A percentile compares a stretch with the other conserved stretches of the same genome.
Evolutionary conservation across 495 filamentous ascomycete species (phyloP).

Genomic region (Xylaria bambusicola): DNA sequence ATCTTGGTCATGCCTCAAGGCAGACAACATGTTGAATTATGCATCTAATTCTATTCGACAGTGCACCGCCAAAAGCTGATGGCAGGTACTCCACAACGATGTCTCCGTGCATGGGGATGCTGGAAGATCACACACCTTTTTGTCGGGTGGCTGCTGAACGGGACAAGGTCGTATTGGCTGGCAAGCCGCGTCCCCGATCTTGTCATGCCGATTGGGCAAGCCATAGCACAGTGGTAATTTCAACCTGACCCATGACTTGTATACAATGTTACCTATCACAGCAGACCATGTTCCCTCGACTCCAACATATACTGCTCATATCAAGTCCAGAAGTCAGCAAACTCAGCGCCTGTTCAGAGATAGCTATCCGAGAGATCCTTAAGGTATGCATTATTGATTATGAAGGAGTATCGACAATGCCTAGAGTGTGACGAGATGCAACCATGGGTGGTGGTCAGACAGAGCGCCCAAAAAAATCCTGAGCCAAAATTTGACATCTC

Average conservation of each 20-base stretch:
- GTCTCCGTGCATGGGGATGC: slow-evolving; percentile 2
- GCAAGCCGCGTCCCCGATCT: slow-evolving; percentile 16
- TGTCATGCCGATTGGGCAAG: slow-evolving; percentile 15
- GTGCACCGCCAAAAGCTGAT: neutral
- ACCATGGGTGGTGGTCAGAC: neutral
- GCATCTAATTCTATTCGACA: neutral
- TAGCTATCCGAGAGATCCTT: neutral
- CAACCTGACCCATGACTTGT: slow-evolving; percentile 14
- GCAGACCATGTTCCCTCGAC: neutral
- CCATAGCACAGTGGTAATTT: slow-evolving; percentile 7
- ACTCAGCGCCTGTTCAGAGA: neutral
- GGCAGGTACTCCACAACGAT: neutral
- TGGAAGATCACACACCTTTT: slow-evolving; percentile 15
- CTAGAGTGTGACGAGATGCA: slow-evolving; percentile 1
- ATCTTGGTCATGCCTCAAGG: slow-evolving; percentile 3
- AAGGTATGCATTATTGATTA: slow-evolving; percentile 1
- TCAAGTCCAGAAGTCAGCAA: slow-evolving; percentile 6
- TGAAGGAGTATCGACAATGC: neutral
- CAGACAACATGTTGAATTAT: slow-evolving; percentile 1
- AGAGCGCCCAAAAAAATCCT: neutral
- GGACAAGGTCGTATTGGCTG: slow-evolving; percentile 18
- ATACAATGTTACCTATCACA: slow-evolving; percentile 1
- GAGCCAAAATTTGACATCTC: slow-evolving; percentile 16
- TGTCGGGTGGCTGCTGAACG: slow-evolving; percentile 18
- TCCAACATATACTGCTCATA: neutral